Percentiles rank a stretch among this genome's conserved stretches.
These are phyloP conservation scores for Verbascum thapsus DNA, from an alignment of 257 asterid species.

Conservation along the genomic window DNA sequence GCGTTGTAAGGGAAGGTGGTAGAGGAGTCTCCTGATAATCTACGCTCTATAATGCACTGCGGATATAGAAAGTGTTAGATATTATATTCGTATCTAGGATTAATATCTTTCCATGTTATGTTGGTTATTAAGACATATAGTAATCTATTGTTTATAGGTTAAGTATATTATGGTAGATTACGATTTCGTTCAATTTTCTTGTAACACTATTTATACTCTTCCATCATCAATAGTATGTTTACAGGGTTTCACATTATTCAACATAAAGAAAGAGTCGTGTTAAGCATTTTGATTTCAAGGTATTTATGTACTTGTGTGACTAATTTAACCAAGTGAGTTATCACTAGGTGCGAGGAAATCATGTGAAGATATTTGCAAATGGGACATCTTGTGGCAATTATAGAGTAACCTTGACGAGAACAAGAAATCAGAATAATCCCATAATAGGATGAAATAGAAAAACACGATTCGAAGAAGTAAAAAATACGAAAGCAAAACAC, in stretches of 20 bases:
- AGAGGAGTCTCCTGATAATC: conserved; percentile 47
- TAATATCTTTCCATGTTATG: too few relatives aligned
- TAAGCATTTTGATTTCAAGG: too few relatives aligned
- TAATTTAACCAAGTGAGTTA: not conserved
- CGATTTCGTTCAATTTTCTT: too few relatives aligned
- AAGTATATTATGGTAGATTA: too few relatives aligned
- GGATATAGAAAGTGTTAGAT: conserved; percentile 31
- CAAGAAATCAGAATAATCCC: conserved; percentile 4
- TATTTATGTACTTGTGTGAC: too few relatives aligned
- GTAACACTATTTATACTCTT: too few relatives aligned
- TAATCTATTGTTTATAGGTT: too few relatives aligned
- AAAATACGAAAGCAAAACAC: not conserved
- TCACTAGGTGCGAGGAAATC: not conserved
- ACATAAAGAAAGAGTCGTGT: too few relatives aligned
- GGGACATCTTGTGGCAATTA: not conserved
- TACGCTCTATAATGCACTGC: conserved; percentile 74
- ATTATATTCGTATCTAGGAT: too few relatives aligned
- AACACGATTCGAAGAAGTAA: not conserved
- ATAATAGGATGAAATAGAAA: conserved; percentile 1
- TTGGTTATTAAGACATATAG: too few relatives aligned
- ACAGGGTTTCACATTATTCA: too few relatives aligned
- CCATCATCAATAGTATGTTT: too few relatives aligned
- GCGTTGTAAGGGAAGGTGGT: conserved; percentile 79
- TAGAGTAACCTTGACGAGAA: not conserved
- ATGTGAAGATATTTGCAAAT: conserved; percentile 1